phyloP scores from a whole-genome alignment of 2,329 filamentous ascomycete species.

The Pseudopyricularia cyperi region DNA sequence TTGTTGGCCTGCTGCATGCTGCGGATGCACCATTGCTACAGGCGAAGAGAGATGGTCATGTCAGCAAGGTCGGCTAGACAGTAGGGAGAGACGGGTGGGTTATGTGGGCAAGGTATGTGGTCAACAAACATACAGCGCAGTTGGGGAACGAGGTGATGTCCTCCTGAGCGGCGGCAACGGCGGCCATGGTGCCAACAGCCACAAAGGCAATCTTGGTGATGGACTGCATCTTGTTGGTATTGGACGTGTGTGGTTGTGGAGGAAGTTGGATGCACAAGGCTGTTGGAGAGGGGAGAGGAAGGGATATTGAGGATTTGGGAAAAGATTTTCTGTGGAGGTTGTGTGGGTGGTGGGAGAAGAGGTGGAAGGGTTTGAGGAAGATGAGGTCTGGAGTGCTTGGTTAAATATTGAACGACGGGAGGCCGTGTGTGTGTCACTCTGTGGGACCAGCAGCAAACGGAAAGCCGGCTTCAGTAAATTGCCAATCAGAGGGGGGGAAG shows the following conservation, averaged over 20 bases:
- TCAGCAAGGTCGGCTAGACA: not conserved
- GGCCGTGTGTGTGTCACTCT: not conserved
- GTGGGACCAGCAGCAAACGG: not conserved
- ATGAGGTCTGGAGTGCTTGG: not conserved
- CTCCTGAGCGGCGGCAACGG: conserved; percentile 25
- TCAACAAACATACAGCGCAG: conserved; percentile 36
- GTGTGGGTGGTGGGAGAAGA: not conserved
- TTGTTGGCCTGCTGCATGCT: conserved; percentile 32
- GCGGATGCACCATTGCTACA: conserved; percentile 22
- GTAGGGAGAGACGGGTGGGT: conserved; percentile 2
- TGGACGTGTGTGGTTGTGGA: not conserved
- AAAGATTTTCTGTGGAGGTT: not conserved
- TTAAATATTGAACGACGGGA: not conserved
- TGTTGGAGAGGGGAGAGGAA: not conserved
- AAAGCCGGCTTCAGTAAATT: not conserved
- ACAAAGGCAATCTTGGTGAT: conserved; percentile 7
- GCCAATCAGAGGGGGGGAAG: not conserved
- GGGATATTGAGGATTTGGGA: not conserved
- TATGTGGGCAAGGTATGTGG: not conserved
- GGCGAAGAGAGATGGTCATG: not conserved
- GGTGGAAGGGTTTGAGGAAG: not conserved
- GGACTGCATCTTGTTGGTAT: not conserved
- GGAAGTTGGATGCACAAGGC: not conserved
- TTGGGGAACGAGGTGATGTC: conserved; percentile 26
- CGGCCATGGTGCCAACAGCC: conserved; percentile 26